Evolutionary conservation across 495 filamentous ascomycete species (phyloP), one percentile per base, ranked within the genome.

Genomic region (Trichoderma parareesei): DNA sequence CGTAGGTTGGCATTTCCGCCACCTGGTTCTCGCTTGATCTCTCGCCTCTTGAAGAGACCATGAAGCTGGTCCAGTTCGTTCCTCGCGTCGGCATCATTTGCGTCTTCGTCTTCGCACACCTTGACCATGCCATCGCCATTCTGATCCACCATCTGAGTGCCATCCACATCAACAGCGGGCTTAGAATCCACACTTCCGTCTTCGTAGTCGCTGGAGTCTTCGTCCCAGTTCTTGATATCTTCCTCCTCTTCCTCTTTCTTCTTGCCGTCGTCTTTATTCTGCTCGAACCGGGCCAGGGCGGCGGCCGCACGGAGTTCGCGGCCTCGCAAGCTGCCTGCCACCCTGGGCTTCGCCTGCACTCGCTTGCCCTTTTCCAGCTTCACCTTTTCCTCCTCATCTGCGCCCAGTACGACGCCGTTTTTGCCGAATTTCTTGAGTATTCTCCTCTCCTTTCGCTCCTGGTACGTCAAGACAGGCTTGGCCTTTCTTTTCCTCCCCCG

Each of bases 401-500:
- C 87, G 9, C 90, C 90, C 8, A 93, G 74, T 2, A 81, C 74
- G 11, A 84, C 73, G 1, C 90, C 90, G 49, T 85, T 83, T 4
- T 77, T 77, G 4, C 90, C 90, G 68, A 93, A 93, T 70, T 92
- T 93, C 73, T 83, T 89, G 66, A 82, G 70, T 9, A 92, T 90
- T 49, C 85, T 75, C 38, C 83, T 75, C 69, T 89, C 83, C 68
- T 82, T 80, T 67, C 77, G 74, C 74, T 92, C 89, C 20, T 85
- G 83, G 70, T 88, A 88, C 8, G 75, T 81, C 16, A 82, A 76
- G 60, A 78, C 73, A 63, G 79, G 76, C 67, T 80, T 79, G 8
- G 69, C 77, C 66, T 81, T 82, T 60, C 84, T 81, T 67, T 82
- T 83, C 63, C 78, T 76, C 48, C 75, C 66, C 37, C 81, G 64